Conservation (phyloP, 2,329 filamentous ascomycete genomes). For the Pyrenochaeta sp. region DNA sequence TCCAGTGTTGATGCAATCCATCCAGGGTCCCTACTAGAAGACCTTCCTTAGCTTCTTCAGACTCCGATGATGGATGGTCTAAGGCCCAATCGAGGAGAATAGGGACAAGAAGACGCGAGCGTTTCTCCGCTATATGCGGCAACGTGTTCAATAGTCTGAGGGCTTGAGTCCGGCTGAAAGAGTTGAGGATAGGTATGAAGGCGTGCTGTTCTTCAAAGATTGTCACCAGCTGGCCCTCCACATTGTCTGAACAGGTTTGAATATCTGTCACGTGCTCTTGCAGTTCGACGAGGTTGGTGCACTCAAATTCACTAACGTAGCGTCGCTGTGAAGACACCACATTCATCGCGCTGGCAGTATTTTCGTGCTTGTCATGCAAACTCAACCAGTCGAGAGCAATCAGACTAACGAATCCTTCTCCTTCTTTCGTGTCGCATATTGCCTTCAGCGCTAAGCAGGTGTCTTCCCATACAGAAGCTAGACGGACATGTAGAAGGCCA, state of each 20-base stretch:
- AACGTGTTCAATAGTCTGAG: slow-evolving; percentile 78
- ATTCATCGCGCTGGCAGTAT: slow-evolving; percentile 8
- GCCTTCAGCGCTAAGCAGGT: slow-evolving; percentile 77
- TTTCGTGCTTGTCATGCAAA: slow-evolving; percentile 17
- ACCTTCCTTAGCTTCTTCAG: slow-evolving; percentile 1
- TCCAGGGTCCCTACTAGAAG: slow-evolving; percentile 13
- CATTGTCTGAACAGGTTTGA: slow-evolving; percentile 23
- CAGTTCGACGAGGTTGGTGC: slow-evolving; percentile 74
- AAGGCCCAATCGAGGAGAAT: slow-evolving; percentile 81
- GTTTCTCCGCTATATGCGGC: slow-evolving; percentile 82
- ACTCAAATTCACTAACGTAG: slow-evolving; percentile 79
- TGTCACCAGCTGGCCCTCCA: slow-evolving; percentile 64
- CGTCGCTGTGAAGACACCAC: slow-evolving; percentile 27
- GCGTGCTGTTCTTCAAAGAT: slow-evolving; percentile 72
- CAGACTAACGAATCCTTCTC: slow-evolving; percentile 75
- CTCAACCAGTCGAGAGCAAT: slow-evolving; percentile 81
- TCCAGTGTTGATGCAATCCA: slow-evolving; percentile 62
- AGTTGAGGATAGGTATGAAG: slow-evolving; percentile 59
- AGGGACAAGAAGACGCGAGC: slow-evolving; percentile 84
- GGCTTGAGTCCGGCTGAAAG: slow-evolving; percentile 76
- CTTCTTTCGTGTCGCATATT: slow-evolving; percentile 73
- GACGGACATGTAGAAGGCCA: slow-evolving; percentile 84
- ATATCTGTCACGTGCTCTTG: slow-evolving; percentile 27
- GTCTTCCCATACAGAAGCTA: slow-evolving; percentile 89
- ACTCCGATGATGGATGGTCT: slow-evolving; percentile 20